These are phyloP conservation scores for Vitis cinerea DNA, from an alignment of 164 flowering plant species.

Conservation along the genomic window DNA sequence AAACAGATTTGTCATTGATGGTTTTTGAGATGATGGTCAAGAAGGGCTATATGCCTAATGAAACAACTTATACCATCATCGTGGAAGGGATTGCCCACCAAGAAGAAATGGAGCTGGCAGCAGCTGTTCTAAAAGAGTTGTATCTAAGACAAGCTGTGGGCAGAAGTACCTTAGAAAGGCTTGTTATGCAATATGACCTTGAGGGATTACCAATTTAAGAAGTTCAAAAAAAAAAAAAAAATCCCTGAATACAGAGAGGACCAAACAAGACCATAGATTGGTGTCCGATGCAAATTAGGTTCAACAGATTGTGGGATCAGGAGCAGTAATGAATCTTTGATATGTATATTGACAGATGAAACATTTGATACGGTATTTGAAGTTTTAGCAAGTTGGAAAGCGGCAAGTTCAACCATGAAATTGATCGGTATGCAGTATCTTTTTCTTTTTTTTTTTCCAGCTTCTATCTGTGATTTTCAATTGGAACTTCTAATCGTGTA, in stretches of 20 bases:
- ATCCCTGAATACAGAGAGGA: too few relatives aligned
- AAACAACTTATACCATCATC: constrained; percentile 70
- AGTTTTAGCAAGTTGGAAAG: too few relatives aligned
- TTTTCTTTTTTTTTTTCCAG: too few relatives aligned
- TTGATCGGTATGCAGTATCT: too few relatives aligned
- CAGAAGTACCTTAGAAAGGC: constrained; percentile 62
- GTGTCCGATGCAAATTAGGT: not conserved
- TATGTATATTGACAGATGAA: too few relatives aligned
- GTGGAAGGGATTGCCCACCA: constrained; percentile 83
- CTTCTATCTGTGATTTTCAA: too few relatives aligned
- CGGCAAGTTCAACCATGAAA: too few relatives aligned
- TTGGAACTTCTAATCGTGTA: too few relatives aligned
- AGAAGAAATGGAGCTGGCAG: constrained; percentile 64
- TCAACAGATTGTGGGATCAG: too few relatives aligned
- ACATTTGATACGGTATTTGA: too few relatives aligned
- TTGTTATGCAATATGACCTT: constrained; percentile 77
- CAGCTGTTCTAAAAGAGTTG: constrained; percentile 59
- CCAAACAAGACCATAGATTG: too few relatives aligned
- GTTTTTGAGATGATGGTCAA: constrained; percentile 63
- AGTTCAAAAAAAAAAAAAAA: not conserved
- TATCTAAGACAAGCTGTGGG: constrained; percentile 43
- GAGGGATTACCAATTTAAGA: constrained; percentile 22
- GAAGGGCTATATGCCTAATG: constrained; percentile 68
- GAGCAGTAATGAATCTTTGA: too few relatives aligned
- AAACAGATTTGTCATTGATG: constrained; percentile 62